Evolutionary conservation across 768 basidiomycete genomes (phyloP).

Genomic region (Podaxis sp.): DNA sequence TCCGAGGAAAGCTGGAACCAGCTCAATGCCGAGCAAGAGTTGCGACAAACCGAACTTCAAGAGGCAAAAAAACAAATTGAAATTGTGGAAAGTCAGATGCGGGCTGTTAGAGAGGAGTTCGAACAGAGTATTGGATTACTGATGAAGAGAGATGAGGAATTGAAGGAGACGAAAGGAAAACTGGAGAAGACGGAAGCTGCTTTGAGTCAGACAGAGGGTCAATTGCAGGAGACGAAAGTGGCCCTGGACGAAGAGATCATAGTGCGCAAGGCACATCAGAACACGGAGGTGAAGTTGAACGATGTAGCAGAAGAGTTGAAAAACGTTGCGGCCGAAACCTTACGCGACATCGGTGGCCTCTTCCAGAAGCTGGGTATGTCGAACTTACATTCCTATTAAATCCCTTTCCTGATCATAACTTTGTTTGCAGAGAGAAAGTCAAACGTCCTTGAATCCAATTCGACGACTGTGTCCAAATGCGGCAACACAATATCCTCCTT

Average conservation of each 20-base stretch:
- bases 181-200: slow-evolving; percentile 52
- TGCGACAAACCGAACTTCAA: slow-evolving; percentile 71
- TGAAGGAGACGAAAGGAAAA: slow-evolving; percentile 59
- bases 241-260: slow-evolving; percentile 79
- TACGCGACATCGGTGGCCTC: slow-evolving; percentile 66
- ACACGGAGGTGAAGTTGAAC: slow-evolving; percentile 70
- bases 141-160: slow-evolving; percentile 72
- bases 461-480: slow-evolving; percentile 61
- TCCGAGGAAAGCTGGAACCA: slow-evolving; percentile 90
- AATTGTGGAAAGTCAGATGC: slow-evolving; percentile 80
- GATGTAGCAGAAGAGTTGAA: slow-evolving; percentile 71
- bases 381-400: background rate
- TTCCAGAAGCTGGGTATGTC: slow-evolving; percentile 82
- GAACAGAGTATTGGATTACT: slow-evolving; percentile 84
- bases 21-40: slow-evolving; percentile 73
- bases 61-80: slow-evolving; percentile 84
- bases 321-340: slow-evolving; percentile 61
- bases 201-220: slow-evolving; percentile 52
- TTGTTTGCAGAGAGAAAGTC: slow-evolving; percentile 67
- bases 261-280: slow-evolving; percentile 75
- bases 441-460: slow-evolving; percentile 60
- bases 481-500: slow-evolving; percentile 58
- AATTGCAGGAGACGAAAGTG: slow-evolving; percentile 56
- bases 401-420: background rate
- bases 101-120: slow-evolving; percentile 83